A percentile compares a stretch with the other conserved stretches of the same genome.
Conservation (phyloP, 2,329 filamentous ascomycete species). For the Thermoascus crustaceus region DNA sequence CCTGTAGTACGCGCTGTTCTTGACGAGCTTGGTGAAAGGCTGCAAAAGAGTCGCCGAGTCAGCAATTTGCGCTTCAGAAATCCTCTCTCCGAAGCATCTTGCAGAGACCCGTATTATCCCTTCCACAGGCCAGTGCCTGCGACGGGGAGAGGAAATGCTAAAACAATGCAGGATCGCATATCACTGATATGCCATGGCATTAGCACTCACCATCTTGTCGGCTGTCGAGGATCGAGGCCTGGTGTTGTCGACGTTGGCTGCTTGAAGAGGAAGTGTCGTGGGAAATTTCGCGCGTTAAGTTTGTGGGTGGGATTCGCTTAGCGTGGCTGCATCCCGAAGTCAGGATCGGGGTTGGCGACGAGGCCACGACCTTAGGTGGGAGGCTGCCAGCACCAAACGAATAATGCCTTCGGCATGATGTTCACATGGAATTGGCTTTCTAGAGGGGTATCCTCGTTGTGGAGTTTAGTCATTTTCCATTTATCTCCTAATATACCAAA, state of each 20-base stretch:
- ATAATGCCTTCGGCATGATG: no score
- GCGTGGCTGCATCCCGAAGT: conserved; percentile 29
- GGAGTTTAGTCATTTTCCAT: no score
- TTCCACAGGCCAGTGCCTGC: conserved; percentile 4
- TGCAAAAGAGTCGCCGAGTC: conserved; percentile 66
- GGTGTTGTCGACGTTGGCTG: conserved; percentile 29
- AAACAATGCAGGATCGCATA: conserved; percentile 11
- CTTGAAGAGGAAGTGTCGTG: conserved; percentile 16
- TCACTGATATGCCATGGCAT: conserved; percentile 20
- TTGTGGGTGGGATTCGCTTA: conserved; percentile 39
- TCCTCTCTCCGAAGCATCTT: conserved; percentile 91
- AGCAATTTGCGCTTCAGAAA: conserved; percentile 99
- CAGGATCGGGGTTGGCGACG: conserved; percentile 32
- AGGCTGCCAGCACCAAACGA: conserved; percentile 5
- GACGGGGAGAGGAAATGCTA: conserved; percentile 10
- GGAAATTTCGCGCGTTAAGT: conserved; percentile 26
- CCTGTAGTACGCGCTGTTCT: conserved; percentile 99
- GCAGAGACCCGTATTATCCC: conserved; percentile 61
- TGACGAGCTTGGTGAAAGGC: conserved; percentile 89
- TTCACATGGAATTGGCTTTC: no score
- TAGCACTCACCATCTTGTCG: conserved; percentile 39
- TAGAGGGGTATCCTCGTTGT: no score
- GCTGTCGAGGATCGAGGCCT: conserved; percentile 27
- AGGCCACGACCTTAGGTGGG: conserved; percentile 10
- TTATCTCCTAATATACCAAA: no score